A percentile compares a stretch with the other conserved stretches of the same genome.
Evolutionary conservation across 2,329 filamentous ascomycete species (phyloP).

Genomic region (Aspergillus sp.): DNA sequence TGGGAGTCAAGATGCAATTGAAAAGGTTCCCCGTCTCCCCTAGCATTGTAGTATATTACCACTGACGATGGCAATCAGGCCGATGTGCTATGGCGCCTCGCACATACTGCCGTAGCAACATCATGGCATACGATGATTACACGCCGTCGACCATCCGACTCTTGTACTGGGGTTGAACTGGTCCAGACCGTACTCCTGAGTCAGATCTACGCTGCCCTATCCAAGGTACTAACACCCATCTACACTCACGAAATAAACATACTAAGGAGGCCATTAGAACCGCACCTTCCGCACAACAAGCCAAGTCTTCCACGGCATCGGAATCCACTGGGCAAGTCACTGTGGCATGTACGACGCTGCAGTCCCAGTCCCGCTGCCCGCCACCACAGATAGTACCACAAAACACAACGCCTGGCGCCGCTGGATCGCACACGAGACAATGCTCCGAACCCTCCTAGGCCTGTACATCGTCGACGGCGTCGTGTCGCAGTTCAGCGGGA

Average conservation of each 20-base stretch:
- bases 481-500: slow-evolving; percentile 13
- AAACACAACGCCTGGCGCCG: background rate
- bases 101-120: slow-evolving; percentile 15
- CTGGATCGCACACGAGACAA: slow-evolving; percentile 17
- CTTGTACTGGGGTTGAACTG: slow-evolving; percentile 33
- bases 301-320: slow-evolving; percentile 35
- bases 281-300: slow-evolving; percentile 32
- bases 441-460: slow-evolving; percentile 14
- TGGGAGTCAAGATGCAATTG: background rate
- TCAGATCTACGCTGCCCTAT: slow-evolving; percentile 36
- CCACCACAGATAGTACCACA: background rate
- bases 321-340: slow-evolving; percentile 36
- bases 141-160: slow-evolving; percentile 3
- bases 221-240: slow-evolving; percentile 19
- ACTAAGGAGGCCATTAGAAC: slow-evolving; percentile 17
- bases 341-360: slow-evolving; percentile 28
- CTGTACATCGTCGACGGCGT: slow-evolving; percentile 18
- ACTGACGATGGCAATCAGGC: background rate
- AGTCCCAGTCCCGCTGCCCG: background rate
- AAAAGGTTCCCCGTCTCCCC: background rate
- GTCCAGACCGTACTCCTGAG: slow-evolving; percentile 32
- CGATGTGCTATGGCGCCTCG: slow-evolving; percentile 11
- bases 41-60: background rate
- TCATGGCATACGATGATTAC: slow-evolving; percentile 14
- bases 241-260: no score